Evolutionary conservation across 2,329 filamentous ascomycete genomes (phyloP).

Genomic region (Diaporthe australafricana): DNA sequence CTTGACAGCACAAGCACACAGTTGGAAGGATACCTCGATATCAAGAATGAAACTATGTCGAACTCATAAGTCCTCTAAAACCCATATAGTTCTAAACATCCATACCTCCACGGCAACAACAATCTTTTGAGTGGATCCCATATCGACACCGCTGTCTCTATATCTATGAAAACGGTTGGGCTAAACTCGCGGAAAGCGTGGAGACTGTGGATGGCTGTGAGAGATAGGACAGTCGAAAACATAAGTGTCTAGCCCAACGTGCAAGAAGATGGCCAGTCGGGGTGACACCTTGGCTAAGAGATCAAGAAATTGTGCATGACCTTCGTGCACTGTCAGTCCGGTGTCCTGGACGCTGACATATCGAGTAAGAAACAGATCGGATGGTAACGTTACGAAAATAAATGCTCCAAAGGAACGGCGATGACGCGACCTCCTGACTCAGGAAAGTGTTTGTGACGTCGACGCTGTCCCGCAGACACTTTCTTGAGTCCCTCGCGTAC

Average conservation of each 20-base stretch:
- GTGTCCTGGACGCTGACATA: background rate
- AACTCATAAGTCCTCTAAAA: too few species aligned
- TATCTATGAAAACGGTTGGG: too few species aligned
- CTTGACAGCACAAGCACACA: too few species aligned
- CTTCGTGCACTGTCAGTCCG: background rate
- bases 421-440: background rate
- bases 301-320: background rate
- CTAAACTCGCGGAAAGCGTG: too few species aligned
- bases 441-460: background rate
- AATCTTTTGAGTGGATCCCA: background rate
- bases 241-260: background rate
- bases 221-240: background rate
- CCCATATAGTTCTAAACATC: background rate
- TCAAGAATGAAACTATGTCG: background rate
- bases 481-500: too few species aligned
- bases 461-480: background rate
- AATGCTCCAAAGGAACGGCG: background rate
- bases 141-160: background rate
- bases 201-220: background rate
- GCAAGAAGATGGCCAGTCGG: background rate
- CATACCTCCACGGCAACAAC: background rate
- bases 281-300: background rate
- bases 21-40: background rate
- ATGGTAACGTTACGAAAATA: background rate
- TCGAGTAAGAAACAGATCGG: background rate